These are phyloP conservation scores for Nakazawaea siamensis DNA, from an alignment of 805 yeast genomes.

Conservation along the genomic window DNA sequence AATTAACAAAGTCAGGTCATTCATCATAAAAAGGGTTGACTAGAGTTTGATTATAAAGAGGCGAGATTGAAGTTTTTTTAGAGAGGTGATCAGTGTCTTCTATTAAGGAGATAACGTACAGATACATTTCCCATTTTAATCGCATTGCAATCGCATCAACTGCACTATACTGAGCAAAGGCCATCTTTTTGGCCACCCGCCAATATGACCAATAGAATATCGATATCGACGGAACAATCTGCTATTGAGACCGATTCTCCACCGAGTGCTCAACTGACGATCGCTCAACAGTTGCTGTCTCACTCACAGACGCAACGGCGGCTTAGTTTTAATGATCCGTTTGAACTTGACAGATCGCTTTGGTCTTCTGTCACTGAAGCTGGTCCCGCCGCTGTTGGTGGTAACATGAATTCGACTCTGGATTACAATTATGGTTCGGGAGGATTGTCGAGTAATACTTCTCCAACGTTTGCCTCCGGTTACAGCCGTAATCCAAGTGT, in stretches of 20 bases:
- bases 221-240: constrained; percentile 10
- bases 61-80: too few species aligned
- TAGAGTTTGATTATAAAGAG: too few species aligned
- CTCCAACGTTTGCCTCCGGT: constrained; percentile 4
- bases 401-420: not conserved
- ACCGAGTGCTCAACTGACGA: not conserved
- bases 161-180: too few species aligned
- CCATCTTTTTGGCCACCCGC: too few species aligned
- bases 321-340: constrained; percentile 8
- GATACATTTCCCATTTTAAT: too few species aligned
- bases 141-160: too few species aligned
- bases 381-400: not conserved
- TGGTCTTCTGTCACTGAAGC: constrained; percentile 3
- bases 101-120: too few species aligned
- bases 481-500: not conserved
- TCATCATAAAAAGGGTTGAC: too few species aligned
- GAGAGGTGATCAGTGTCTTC: too few species aligned
- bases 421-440: not conserved
- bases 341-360: constrained; percentile 9
- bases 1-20: too few species aligned
- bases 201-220: too few species aligned
- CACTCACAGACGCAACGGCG: not conserved
- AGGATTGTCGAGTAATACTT: not conserved
- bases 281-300: not conserved
- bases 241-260: constrained; percentile 6